Evolutionary conservation across 805 yeast species (phyloP), one percentile per base, ranked within the genome.

Genomic region (Schizosaccharomyces japonicus): DNA sequence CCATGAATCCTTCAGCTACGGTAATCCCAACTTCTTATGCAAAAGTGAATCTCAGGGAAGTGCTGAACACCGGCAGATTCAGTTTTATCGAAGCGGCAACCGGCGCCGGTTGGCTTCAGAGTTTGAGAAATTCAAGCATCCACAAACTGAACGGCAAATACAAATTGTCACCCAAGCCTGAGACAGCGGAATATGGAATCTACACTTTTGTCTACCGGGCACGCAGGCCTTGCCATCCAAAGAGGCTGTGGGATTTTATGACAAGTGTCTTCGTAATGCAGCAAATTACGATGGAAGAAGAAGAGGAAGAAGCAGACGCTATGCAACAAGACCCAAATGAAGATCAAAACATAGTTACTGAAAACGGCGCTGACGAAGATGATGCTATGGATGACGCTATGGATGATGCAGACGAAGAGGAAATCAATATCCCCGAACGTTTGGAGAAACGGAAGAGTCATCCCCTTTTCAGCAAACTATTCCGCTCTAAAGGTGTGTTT

Each of bases 121-220:
- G 67, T 52, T 55, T 66, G 13, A 60, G 66, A 48, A 68, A 66
- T 50, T 63, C 65, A 57, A 56, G 59, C 21, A 40, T 52, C 53
- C 58, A 66, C 50, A 63, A 62, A 27, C 67, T 66, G 5, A 53
- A 48, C 50, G 61, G 58, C 34, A 54, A 53, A 17, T 50, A 54
- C 23, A 54, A 56, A 36, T 49, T 58, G 11, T 58, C 69, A 0
- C 69, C 69, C 21, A 66, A 65, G 49, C 69, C 69, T 2, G 70
- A 66, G 52, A 66, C 69, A 3, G 69, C 65, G 49, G 70, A 67
- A 51, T 68, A 67, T 53, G 69, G 69, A 32, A 66, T 68, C 30
- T 65, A 60, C 52, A 64, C 63, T 49, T 68, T 67, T 52, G 61
- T 68, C 13, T 68, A 67, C 53, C 52, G 54, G 30, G 57, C 68